A percentile compares a stretch with the other conserved stretches of the same genome.
Evolutionary conservation across 106 monocot species (phyloP).

Genomic region (Acanthochlamys bracteata): DNA sequence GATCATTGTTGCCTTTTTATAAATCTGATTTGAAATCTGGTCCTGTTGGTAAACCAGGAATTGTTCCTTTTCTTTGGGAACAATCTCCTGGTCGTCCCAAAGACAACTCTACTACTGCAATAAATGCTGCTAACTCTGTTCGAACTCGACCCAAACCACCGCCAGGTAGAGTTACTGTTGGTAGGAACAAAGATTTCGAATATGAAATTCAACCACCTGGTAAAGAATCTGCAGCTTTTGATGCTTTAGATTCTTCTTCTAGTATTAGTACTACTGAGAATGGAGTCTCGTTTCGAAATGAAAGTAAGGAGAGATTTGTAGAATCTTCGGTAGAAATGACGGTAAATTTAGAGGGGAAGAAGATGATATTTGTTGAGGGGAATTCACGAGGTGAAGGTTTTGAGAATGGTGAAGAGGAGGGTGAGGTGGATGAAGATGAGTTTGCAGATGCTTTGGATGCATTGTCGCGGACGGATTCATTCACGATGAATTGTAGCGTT

Average conservation of each 20-base stretch:
- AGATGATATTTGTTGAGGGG: too few relatives aligned
- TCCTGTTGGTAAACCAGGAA: constrained; percentile 41
- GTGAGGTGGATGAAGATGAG: constrained; percentile 38
- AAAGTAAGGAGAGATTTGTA: too few relatives aligned
- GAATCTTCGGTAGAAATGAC: too few relatives aligned
- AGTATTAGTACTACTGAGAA: too few relatives aligned
- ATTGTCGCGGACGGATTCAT: constrained; percentile 62
- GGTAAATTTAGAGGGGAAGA: too few relatives aligned
- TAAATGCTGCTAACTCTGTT: neutral
- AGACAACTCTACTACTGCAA: constrained; percentile 3
- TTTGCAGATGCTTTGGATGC: constrained; percentile 75
- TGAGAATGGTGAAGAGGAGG: neutral
- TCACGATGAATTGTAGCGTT: constrained; percentile 72
- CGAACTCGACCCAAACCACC: constrained; percentile 17
- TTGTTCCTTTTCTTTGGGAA: constrained; percentile 84
- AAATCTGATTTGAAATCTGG: constrained; percentile 53
- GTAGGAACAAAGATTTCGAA: neutral
- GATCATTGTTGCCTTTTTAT: constrained; percentile 36
- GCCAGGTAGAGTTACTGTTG: constrained; percentile 5
- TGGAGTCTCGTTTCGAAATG: too few relatives aligned
- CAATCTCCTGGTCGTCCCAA: constrained; percentile 70
- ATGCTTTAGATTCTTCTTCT: too few relatives aligned
- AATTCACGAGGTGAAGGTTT: too few relatives aligned
- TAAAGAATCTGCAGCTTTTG: too few relatives aligned
- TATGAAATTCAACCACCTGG: too few relatives aligned